A percentile compares a stretch with the other conserved stretches of the same genome.
Conservation (phyloP, 805 yeast genomes). For the Scheffersomyces amazonensis region DNA sequence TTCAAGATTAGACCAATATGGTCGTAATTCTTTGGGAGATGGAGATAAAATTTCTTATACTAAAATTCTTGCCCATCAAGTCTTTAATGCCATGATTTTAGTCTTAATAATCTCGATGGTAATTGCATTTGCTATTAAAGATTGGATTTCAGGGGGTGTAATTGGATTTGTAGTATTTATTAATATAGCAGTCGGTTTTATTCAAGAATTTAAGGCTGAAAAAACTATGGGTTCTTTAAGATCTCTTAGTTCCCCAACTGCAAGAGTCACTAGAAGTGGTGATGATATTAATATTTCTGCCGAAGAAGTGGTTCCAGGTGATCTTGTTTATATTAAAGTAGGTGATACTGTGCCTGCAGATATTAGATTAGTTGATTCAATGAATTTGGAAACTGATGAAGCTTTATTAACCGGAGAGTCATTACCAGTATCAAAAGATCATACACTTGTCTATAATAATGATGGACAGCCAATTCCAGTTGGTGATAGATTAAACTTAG, state of each 20-base stretch:
- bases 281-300: conserved; percentile 31
- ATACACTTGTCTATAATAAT: conserved; percentile 33
- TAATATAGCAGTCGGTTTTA: conserved; percentile 48
- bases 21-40: conserved; percentile 28
- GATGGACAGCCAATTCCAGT: conserved; percentile 32
- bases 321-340: conserved; percentile 35
- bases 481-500: conserved; percentile 35
- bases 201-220: conserved; percentile 51
- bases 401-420: conserved; percentile 43
- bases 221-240: conserved; percentile 49
- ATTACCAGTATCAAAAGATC: conserved; percentile 32
- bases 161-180: conserved; percentile 44
- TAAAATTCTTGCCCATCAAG: conserved; percentile 33
- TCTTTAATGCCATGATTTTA: conserved; percentile 38
- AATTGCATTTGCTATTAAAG: conserved; percentile 35
- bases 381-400: conserved; percentile 42
- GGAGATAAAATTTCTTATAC: conserved; percentile 24
- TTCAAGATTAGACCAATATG: conserved; percentile 10
- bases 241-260: conserved; percentile 45
- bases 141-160: conserved; percentile 44
- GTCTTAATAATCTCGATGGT: conserved; percentile 35
- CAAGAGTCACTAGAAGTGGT: conserved; percentile 44
- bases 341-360: conserved; percentile 47
- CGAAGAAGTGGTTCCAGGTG: conserved; percentile 46
- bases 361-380: conserved; percentile 30